Evolutionary conservation across 768 basidiomycete species (phyloP).

Genomic region (Lentinula sp.): DNA sequence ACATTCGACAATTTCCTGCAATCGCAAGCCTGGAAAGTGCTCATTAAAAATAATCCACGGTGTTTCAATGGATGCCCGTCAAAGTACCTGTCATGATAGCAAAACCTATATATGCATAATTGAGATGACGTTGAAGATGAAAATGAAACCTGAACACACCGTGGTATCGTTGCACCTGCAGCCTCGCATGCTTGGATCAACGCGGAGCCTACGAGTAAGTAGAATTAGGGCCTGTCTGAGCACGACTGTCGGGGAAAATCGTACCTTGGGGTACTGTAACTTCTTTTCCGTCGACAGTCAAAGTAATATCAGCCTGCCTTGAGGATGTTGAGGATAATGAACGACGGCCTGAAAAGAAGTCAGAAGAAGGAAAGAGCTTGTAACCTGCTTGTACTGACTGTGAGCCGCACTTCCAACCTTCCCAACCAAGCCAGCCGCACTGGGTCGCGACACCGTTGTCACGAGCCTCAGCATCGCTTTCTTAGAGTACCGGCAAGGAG

Average conservation of each 20-base stretch:
- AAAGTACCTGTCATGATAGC: constrained; percentile 86
- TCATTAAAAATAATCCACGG: constrained; percentile 3
- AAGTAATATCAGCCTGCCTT: constrained; percentile 74
- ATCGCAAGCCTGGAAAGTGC: constrained; percentile 67
- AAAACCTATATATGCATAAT: constrained; percentile 47
- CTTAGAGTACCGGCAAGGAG: neutral
- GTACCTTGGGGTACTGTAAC: constrained; percentile 94
- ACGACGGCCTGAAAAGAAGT: constrained; percentile 40
- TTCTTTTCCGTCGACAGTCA: constrained; percentile 96
- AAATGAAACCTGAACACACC: constrained; percentile 36
- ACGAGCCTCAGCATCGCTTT: constrained; percentile 62
- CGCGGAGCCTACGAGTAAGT: constrained; percentile 66
- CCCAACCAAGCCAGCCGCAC: constrained; percentile 64
- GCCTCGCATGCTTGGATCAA: constrained; percentile 95
- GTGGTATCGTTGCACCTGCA: constrained; percentile 74
- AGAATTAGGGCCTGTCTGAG: constrained; percentile 4
- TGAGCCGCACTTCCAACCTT: constrained; percentile 39
- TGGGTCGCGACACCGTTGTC: constrained; percentile 50
- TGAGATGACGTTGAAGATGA: constrained; percentile 5
- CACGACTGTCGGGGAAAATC: constrained; percentile 19
- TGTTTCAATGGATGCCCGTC: constrained; percentile 49
- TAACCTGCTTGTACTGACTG: neutral
- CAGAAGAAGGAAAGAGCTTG: neutral
- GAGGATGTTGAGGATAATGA: constrained; percentile 61
- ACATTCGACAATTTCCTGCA: constrained; percentile 99